phyloP scores from a whole-genome alignment of 1,284 basidiomycete species.

The Malassezia obtusa region DNA sequence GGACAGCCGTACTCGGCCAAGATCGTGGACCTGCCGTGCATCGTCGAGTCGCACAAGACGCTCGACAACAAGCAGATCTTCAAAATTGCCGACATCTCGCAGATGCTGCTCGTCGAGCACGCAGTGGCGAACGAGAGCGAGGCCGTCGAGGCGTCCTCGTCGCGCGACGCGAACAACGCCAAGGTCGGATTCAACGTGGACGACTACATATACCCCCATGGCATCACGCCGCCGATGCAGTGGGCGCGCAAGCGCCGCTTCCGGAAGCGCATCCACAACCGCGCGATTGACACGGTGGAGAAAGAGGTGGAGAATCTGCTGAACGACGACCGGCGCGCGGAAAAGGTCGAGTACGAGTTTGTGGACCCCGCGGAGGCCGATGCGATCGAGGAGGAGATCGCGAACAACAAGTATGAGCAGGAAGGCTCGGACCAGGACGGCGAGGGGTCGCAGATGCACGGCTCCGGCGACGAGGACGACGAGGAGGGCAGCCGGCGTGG shows the following conservation, averaged over 20 bases:
- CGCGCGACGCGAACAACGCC: conserved; percentile 45
- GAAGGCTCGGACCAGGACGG: conserved; percentile 26
- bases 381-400: conserved; percentile 14
- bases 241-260: conserved; percentile 87
- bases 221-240: conserved; percentile 83
- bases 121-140: conserved; percentile 52
- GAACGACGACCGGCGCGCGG: conserved; percentile 71
- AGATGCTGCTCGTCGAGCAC: conserved; percentile 44
- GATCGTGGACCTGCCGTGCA: conserved; percentile 87
- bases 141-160: conserved; percentile 58
- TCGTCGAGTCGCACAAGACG: conserved; percentile 93
- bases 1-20: conserved; percentile 75
- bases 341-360: conserved; percentile 54
- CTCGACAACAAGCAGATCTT: conserved; percentile 85
- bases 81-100: conserved; percentile 96
- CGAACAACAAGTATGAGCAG: conserved; percentile 2
- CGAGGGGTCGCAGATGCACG: conserved; percentile 49
- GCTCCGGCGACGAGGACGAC: conserved; percentile 47
- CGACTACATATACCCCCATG: conserved; percentile 95
- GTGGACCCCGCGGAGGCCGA: conserved; percentile 24
- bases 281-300: conserved; percentile 94
- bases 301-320: conserved; percentile 87
- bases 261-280: conserved; percentile 72
- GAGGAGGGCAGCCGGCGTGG: conserved; percentile 8
- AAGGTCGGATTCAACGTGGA: conserved; percentile 68